A percentile compares a stretch with the other conserved stretches of the same genome.
Conservation (phyloP, 352 stramenopile species). For the Peronospora destructor region DNA sequence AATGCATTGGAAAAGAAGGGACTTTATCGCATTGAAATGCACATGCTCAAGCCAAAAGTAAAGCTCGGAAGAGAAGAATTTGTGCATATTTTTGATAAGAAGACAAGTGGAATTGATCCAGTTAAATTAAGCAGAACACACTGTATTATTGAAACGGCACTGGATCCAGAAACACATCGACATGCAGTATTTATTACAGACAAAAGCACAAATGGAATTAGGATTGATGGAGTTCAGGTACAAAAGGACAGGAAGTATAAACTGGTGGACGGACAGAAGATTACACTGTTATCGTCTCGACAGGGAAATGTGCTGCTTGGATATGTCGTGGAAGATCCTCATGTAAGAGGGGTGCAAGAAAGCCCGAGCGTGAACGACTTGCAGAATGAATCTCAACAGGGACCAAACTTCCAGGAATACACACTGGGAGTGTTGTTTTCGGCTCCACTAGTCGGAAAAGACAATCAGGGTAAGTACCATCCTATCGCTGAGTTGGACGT, state of each 20-base stretch:
- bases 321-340: constrained; percentile 71
- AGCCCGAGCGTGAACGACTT: constrained; percentile 22
- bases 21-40: constrained; percentile 56
- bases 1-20: constrained; percentile 40
- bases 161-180: constrained; percentile 36
- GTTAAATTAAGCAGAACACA: constrained; percentile 60
- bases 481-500: constrained; percentile 85
- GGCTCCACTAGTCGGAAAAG: constrained; percentile 87
- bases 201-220: constrained; percentile 64
- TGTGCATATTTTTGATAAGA: constrained; percentile 46
- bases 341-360: constrained; percentile 40
- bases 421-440: constrained; percentile 92
- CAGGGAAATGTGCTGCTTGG: constrained; percentile 55
- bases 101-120: constrained; percentile 46
- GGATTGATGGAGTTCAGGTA: constrained; percentile 52
- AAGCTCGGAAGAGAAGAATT: constrained; percentile 55
- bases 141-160: constrained; percentile 47
- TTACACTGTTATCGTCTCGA: constrained; percentile 61
- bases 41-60: constrained; percentile 38
- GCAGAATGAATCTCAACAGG: constrained; percentile 48
- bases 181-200: constrained; percentile 58
- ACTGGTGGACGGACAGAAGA: constrained; percentile 55
- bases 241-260: constrained; percentile 43
- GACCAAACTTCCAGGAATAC: constrained; percentile 60
- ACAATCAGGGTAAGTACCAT: constrained; percentile 84